Base-by-base conservation (phyloP, 2,329 filamentous ascomycete genomes). In the Aspergillus quadricinctus region DNA sequence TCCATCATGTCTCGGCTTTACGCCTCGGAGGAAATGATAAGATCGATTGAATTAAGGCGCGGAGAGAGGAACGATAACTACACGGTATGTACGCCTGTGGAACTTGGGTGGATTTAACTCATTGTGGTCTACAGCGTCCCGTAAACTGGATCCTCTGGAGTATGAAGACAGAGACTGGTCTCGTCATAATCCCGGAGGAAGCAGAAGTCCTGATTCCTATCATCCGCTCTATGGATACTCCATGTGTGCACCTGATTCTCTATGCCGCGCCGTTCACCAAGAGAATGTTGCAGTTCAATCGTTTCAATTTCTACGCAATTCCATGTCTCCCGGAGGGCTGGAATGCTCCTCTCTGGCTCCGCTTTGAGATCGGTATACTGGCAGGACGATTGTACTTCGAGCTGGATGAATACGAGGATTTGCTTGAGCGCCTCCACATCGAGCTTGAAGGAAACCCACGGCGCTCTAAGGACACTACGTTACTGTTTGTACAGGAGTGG, bases 121-220 rank as follows among this genome's bases (percentile, higher is more conserved):
- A 56, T 28, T 45, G 4, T 3, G 35, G n/a, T 2, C 4, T 48
- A 21, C 21, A 64, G 57, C 62, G 59, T 3, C 49, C 58, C 0
- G 81, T 87, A 0, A 81, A 85, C 27, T 89, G 84, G 85, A 64
- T 89, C 2, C 67, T 89, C 0, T 87, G 81, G 79, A 82, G 79
- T 56, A 61, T 62, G 0, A n/a, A 61, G 0, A 72, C 72, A 0
- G 64, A 81, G 7, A 79, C 75, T 0, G 86, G 80, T 0, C 59
- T 89, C 0, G 66, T 89, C 1, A 64, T 89, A 1, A 83, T 82
- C 28, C 82, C 85, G 0, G 86, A 89, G 60, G 87, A 89, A 65
- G 84, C 80, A 0, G 83, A 89, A 54, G 48, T 64, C 0, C 60
- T 88, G 0, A 75, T 89, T 3, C 75, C 77, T 0, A 58, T 76